A percentile compares a stretch with the other conserved stretches of the same genome.
Evolutionary conservation across 106 monocot species (phyloP).

Genomic region (Acorus calamus): DNA sequence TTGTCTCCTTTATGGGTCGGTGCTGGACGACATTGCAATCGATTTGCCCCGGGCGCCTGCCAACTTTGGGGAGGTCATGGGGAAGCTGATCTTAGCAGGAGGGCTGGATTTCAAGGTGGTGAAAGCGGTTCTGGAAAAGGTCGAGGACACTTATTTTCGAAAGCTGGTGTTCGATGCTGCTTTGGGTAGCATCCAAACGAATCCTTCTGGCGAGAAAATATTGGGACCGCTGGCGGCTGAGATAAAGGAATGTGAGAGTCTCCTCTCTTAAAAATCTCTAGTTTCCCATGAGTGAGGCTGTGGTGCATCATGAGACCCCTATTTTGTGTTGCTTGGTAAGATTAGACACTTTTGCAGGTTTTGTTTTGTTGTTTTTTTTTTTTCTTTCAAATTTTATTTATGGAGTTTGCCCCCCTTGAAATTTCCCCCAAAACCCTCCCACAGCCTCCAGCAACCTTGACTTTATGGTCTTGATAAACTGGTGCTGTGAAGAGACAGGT

Average conservation of each 20-base stretch:
- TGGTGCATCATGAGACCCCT: too few relatives aligned
- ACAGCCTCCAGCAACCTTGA: too few relatives aligned
- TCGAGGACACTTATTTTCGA: constrained; percentile 3
- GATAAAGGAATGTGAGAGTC: constrained; percentile 16
- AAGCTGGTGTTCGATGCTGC: constrained; percentile 10
- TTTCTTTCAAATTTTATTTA: too few relatives aligned
- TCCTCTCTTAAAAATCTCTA: constrained; percentile 14
- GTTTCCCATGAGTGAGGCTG: too few relatives aligned
- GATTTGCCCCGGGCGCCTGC: constrained; percentile 76
- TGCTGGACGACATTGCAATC: constrained; percentile 75
- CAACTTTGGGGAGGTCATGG: constrained; percentile 60
- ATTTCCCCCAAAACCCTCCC: too few relatives aligned
- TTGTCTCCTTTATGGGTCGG: constrained; percentile 48
- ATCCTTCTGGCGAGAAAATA: constrained; percentile 10
- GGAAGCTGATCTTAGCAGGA: constrained; percentile 43
- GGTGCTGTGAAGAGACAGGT: too few relatives aligned
- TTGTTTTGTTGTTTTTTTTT: too few relatives aligned
- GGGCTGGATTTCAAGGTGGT: constrained; percentile 44
- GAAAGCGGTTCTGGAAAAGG: constrained; percentile 36
- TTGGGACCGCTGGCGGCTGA: constrained; percentile 14
- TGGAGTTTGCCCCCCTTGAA: too few relatives aligned
- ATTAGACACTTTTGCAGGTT: too few relatives aligned
- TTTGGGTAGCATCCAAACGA: constrained; percentile 10
- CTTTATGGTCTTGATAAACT: too few relatives aligned
- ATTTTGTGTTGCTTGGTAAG: too few relatives aligned